Conservation (phyloP, 768 basidiomycete genomes). For the Podaxis sp. region DNA sequence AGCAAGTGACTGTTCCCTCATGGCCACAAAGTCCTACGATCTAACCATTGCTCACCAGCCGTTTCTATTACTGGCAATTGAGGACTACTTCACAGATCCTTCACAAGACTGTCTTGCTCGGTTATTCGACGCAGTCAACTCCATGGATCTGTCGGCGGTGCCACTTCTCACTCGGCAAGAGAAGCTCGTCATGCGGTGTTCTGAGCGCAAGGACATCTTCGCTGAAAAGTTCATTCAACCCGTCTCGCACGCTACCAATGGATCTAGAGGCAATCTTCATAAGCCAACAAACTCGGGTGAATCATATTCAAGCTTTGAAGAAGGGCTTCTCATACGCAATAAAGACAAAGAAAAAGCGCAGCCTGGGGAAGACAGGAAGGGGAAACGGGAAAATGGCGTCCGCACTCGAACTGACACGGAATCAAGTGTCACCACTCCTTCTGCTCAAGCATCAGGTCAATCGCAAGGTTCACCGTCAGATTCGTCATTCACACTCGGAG, state of each 20-base stretch:
- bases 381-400: constrained; percentile 29
- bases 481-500: constrained; percentile 73
- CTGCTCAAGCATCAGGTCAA: constrained; percentile 27
- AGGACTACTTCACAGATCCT: constrained; percentile 90
- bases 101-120: constrained; percentile 88
- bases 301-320: constrained; percentile 71
- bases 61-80: constrained; percentile 88
- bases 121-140: constrained; percentile 91
- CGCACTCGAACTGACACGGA: constrained; percentile 38
- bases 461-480: constrained; percentile 63
- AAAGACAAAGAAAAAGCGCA: constrained; percentile 29
- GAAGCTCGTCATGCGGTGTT: constrained; percentile 85
- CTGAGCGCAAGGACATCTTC: constrained; percentile 91
- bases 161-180: constrained; percentile 80
- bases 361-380: constrained; percentile 34
- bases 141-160: constrained; percentile 80
- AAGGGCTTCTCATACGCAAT: constrained; percentile 54
- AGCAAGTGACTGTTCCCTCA: constrained; percentile 38
- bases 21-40: constrained; percentile 5
- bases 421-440: constrained; percentile 32
- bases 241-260: constrained; percentile 28
- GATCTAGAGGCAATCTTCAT: constrained; percentile 32
- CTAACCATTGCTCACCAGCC: constrained; percentile 54
- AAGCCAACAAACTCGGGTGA: constrained; percentile 56
- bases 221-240: constrained; percentile 71